Evolutionary conservation across 768 basidiomycete genomes (phyloP).

Genomic region (Lactarius sp.): DNA sequence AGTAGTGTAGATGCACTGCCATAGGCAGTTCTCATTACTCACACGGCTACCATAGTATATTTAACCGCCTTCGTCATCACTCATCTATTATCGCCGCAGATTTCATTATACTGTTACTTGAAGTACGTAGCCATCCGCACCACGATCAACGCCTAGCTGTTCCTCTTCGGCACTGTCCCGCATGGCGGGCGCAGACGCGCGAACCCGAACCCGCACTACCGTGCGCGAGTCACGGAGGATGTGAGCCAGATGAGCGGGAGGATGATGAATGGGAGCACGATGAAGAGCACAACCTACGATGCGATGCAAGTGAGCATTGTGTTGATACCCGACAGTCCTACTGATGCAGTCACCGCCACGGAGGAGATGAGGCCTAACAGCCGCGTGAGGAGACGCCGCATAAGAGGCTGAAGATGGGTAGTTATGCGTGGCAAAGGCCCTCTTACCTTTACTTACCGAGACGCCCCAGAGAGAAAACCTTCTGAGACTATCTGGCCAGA

Average conservation of each 20-base stretch:
- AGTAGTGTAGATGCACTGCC: no score
- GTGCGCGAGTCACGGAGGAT: conserved; percentile 39
- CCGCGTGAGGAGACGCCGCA: conserved; percentile 78
- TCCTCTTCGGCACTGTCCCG: conserved; percentile 10
- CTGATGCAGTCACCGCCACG: conserved; percentile 65
- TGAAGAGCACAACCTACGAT: conserved; percentile 79
- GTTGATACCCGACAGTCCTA: conserved; percentile 68
- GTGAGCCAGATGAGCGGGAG: conserved; percentile 77
- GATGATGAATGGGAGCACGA: conserved; percentile 83
- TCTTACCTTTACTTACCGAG: conserved; percentile 46
- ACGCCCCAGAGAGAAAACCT: conserved; percentile 85
- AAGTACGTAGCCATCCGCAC: conserved; percentile 23
- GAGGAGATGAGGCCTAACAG: conserved; percentile 79
- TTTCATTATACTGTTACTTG: no score
- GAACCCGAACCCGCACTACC: conserved; percentile 56
- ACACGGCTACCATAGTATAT: no score
- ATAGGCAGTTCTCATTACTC: no score
- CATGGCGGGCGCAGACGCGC: neutral
- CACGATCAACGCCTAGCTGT: conserved; percentile 49
- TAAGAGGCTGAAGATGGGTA: conserved; percentile 46
- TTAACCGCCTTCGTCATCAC: no score
- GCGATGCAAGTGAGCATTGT: conserved; percentile 79
- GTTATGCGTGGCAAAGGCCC: neutral
- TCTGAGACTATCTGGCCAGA: conserved; percentile 89
- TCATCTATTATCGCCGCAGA: no score